Evolutionary conservation across 768 basidiomycete genomes (phyloP).

Genomic region (Leccinum fibrillosum): DNA sequence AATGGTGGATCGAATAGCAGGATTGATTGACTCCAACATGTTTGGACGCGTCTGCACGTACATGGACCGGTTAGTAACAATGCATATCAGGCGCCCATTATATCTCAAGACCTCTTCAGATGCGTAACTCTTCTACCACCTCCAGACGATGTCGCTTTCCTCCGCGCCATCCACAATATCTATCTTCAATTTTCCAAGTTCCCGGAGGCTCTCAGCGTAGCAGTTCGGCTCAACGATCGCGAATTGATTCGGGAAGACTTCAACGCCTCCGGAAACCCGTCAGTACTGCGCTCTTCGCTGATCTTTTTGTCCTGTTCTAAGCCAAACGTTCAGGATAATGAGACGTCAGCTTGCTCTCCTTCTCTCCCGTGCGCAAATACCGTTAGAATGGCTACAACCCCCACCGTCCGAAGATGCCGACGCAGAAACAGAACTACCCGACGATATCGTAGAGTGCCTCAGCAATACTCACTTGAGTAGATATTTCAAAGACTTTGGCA

Average conservation of each 20-base stretch:
- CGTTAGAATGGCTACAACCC: constrained; percentile 82
- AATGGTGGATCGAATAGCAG: constrained; percentile 72
- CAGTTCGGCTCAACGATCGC: constrained; percentile 79
- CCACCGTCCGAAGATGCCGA: constrained; percentile 47
- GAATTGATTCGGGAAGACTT: constrained; percentile 85
- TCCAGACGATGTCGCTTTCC: constrained; percentile 88
- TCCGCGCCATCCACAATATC: constrained; percentile 83
- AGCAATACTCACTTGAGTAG: constrained; percentile 81
- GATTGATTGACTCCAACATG: constrained; percentile 83
- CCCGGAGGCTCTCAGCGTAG: constrained; percentile 85
- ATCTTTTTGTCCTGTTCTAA: neutral
- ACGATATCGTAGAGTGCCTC: constrained; percentile 81
- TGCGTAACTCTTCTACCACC: constrained; percentile 89
- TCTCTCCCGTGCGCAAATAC: constrained; percentile 88
- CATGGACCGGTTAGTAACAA: constrained; percentile 76
- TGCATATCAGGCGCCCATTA: neutral
- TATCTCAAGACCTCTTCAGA: constrained; percentile 33
- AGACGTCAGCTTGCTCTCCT: constrained; percentile 92
- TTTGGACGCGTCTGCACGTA: constrained; percentile 90
- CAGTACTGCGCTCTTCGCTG: constrained; percentile 29
- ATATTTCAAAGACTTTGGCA: constrained; percentile 89
- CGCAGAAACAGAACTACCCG: constrained; percentile 64
- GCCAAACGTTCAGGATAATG: constrained; percentile 58
- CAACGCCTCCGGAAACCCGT: constrained; percentile 85
- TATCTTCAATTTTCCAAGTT: constrained; percentile 85